Conservation (phyloP, 1,139 yeast genomes). For the Kodamaea plutei region DNA sequence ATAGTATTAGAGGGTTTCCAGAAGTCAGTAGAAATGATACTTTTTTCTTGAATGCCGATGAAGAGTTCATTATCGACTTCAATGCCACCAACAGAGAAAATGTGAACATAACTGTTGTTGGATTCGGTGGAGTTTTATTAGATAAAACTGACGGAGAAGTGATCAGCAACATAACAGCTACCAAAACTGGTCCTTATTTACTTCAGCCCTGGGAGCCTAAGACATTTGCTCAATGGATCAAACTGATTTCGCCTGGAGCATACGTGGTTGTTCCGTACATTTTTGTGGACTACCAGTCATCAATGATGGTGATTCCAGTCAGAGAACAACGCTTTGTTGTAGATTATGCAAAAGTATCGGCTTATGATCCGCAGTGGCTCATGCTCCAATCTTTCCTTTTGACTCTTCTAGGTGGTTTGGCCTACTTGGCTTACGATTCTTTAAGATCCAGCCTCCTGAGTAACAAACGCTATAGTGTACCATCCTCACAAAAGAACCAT, state of each 20-base stretch:
- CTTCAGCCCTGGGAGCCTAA: constrained; percentile 48
- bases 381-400: no score
- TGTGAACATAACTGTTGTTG: constrained; percentile 48
- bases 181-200: constrained; percentile 59
- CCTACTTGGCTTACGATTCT: no score
- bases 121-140: constrained; percentile 69
- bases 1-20: no score
- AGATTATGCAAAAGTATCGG: constrained; percentile 62
- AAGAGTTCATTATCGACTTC: constrained; percentile 52
- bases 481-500: no score
- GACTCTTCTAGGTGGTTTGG: no score
- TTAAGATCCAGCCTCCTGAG: no score
- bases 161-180: constrained; percentile 60
- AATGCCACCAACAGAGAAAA: constrained; percentile 55
- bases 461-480: no score
- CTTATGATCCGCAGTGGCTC: constrained; percentile 74
- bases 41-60: no score
- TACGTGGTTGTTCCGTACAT: constrained; percentile 61
- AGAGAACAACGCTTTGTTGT: constrained; percentile 56
- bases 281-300: constrained; percentile 48
- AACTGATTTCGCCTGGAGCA: constrained; percentile 53
- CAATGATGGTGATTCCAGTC: constrained; percentile 55
- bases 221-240: constrained; percentile 50
- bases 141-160: constrained; percentile 51
- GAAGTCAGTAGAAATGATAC: no score